phyloP scores from a whole-genome alignment of 805 yeast species.

The Monosporozyma servazzii region DNA sequence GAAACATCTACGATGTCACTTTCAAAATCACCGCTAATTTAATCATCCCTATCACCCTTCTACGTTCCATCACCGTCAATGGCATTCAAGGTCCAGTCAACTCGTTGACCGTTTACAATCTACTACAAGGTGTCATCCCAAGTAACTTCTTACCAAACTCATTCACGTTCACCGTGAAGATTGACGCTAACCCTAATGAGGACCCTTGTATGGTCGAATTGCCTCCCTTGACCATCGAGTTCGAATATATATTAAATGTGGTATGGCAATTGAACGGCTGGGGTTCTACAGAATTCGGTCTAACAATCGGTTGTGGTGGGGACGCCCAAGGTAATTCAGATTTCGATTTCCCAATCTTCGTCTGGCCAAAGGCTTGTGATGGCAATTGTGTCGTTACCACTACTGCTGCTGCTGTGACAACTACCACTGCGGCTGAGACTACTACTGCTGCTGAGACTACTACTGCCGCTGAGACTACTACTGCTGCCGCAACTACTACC shows the following conservation, averaged over 20 bases:
- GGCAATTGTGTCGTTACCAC: background rate
- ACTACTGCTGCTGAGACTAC: no score
- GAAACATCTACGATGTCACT: conserved; percentile 11
- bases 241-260: conserved; percentile 13
- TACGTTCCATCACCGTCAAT: conserved; percentile 11
- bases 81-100: conserved; percentile 11
- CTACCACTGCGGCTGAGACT: no score
- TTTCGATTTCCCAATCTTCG: conserved; percentile 14
- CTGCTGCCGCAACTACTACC: no score
- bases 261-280: conserved; percentile 8
- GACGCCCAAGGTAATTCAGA: conserved; percentile 14
- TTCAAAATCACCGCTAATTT: conserved; percentile 11
- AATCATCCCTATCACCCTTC: conserved; percentile 9
- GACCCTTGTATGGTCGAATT: conserved; percentile 10
- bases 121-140: conserved; percentile 7
- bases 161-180: conserved; percentile 11
- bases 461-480: no score
- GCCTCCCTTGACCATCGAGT: conserved; percentile 17
- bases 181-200: conserved; percentile 4
- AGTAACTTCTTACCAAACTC: conserved; percentile 12
- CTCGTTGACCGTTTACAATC: conserved; percentile 10
- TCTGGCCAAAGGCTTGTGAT: conserved; percentile 7
- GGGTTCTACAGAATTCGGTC: conserved; percentile 10
- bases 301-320: conserved; percentile 14
- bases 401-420: no score